Conservation (phyloP, 176 grass and related monocot genomes). For the Musa schizocarpa region DNA sequence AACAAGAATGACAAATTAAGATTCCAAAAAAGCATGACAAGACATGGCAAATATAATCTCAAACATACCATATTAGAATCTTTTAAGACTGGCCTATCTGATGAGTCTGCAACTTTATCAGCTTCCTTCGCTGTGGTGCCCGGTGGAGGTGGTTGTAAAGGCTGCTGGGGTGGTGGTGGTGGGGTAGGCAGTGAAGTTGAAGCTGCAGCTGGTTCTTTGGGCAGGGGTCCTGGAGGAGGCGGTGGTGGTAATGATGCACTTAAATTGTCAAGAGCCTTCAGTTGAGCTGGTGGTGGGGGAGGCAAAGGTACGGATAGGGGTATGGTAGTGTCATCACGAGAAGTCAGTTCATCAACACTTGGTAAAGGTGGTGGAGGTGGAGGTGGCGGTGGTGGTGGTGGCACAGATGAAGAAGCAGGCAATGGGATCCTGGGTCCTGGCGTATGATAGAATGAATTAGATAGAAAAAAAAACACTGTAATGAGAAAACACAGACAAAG, state of each 20-base stretch:
- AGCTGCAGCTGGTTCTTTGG: slow-evolving; percentile 43
- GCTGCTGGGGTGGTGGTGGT: slow-evolving; percentile 52
- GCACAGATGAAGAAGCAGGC: background rate
- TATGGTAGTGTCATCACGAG: slow-evolving; percentile 8
- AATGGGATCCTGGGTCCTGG: slow-evolving; percentile 6
- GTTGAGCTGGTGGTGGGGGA: background rate
- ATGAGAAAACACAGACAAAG: background rate
- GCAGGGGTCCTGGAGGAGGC: slow-evolving; percentile 62
- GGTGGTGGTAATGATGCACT: slow-evolving; percentile 56
- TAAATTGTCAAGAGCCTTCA: background rate
- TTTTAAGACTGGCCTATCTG: slow-evolving; percentile 29
- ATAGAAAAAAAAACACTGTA: background rate
- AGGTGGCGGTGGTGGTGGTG: background rate
- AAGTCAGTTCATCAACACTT: background rate
- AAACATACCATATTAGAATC: slow-evolving; percentile 40
- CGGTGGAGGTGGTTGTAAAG: slow-evolving; percentile 37
- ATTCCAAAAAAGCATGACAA: background rate
- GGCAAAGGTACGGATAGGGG: slow-evolving; percentile 10
- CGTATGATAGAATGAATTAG: background rate
- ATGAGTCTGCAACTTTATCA: slow-evolving; percentile 18
- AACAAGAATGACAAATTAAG: background rate
- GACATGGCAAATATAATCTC: background rate
- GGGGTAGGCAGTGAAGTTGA: slow-evolving; percentile 39
- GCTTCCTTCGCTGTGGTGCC: slow-evolving; percentile 24
- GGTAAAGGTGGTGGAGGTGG: slow-evolving; percentile 15